Base-by-base conservation (phyloP, 805 yeast genomes). In the Teunomyces tritomae region DNA sequence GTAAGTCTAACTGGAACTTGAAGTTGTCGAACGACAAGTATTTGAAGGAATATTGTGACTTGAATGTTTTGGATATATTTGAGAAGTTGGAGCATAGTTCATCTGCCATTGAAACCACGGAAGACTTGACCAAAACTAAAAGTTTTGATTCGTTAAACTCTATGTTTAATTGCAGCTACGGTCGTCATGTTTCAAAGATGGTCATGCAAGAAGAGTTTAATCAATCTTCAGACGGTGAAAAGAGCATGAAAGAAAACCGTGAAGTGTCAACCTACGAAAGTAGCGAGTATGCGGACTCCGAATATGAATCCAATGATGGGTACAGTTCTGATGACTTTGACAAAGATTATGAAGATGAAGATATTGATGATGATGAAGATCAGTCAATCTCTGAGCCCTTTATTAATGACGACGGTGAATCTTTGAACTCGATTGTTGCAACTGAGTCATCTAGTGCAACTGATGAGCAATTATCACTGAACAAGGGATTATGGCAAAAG, bases 1-100 rank as follows among this genome's bases (percentile, higher is more conserved):
- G 85, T 61, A 84, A 83, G 44, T 86, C 92, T 1, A 82, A 79
- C 54, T 65, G 78, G 52, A 70, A 74, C 33, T 62, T 77, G 48
- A 78, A 68, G 57, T 74, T 87, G 24, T 66, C 73, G 41, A 79
- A 78, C 54, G 85, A 84, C 10, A 52, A 68, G 51, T 55, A 57
- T 41, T 59, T 72, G 49, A 69, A 61, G 45, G 77, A 73, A 48
- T 73, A 73, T 56, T 67, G 74, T 57, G 78, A 73, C 56, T 61
- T 70, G 56, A 73, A 73, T 54, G 77, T 73, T 3, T 56, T 73
- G 52, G 77, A 73, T 57, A 54, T 73, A 32, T 72, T 73, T 58
- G 57, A 60, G 46, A 50, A 54, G 33, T 59, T 66, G 45, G 61
- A 62, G 28, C 55, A 49, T 3, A 49, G 46, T 10, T 54, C 51